Evolutionary conservation across 1,139 yeast species (phyloP).

Genomic region (Suhomyces maxii): DNA sequence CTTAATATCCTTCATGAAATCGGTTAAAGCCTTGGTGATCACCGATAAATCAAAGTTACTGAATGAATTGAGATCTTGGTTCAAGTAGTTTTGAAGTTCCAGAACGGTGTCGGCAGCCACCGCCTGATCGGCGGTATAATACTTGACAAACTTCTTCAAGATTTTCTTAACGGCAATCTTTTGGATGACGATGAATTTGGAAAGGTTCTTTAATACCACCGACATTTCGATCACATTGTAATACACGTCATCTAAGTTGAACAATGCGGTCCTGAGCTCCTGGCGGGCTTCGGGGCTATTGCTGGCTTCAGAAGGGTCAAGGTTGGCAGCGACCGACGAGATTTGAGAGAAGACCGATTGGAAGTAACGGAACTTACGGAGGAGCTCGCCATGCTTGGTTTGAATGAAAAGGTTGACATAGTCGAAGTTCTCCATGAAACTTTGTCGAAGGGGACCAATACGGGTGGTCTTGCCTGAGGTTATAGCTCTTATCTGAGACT

Average conservation of each 20-base stretch:
- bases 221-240: constrained; percentile 51
- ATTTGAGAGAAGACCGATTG: constrained; percentile 10
- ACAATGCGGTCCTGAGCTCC: constrained; percentile 5
- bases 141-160: constrained; percentile 74
- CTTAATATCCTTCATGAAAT: constrained; percentile 19
- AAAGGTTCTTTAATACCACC: constrained; percentile 62
- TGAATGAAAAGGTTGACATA: constrained; percentile 58
- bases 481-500: constrained; percentile 55
- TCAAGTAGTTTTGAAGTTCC: constrained; percentile 36
- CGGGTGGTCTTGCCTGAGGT: constrained; percentile 27
- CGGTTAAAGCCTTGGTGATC: constrained; percentile 62
- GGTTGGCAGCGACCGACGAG: neutral
- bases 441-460: constrained; percentile 26
- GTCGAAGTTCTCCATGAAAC: constrained; percentile 52
- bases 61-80: constrained; percentile 52
- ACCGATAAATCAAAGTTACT: constrained; percentile 64
- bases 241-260: constrained; percentile 23
- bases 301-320: constrained; percentile 25
- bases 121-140: constrained; percentile 41
- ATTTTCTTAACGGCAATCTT: constrained; percentile 80
- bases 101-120: constrained; percentile 42
- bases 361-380: constrained; percentile 28
- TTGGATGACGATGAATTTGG: constrained; percentile 76
- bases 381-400: constrained; percentile 66
- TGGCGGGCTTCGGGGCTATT: constrained; percentile 3